Evolutionary conservation across 1,139 yeast species (phyloP).

Genomic region (Yamadazyma triangularis): DNA sequence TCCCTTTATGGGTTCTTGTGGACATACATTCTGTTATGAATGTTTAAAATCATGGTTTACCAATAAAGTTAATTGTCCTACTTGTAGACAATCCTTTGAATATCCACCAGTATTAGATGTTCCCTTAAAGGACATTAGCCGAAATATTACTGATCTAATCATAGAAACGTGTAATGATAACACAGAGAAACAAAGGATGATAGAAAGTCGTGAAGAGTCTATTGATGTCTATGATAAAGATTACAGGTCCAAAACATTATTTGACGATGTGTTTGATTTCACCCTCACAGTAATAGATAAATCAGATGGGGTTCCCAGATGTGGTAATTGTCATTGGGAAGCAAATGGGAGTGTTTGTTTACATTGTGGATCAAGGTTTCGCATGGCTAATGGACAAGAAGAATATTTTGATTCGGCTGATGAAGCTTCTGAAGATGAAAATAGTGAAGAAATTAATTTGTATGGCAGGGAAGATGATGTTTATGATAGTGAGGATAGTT

Average conservation of each 20-base stretch:
- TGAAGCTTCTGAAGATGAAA: constrained; percentile 22
- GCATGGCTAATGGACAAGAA: constrained; percentile 13
- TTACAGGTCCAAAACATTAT: constrained; percentile 28
- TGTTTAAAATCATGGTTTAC: constrained; percentile 52
- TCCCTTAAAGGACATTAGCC: constrained; percentile 35
- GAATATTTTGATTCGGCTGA: constrained; percentile 17
- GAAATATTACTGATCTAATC: constrained; percentile 23
- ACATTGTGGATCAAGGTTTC: constrained; percentile 47
- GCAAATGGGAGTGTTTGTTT: constrained; percentile 53
- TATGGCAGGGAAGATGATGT: constrained; percentile 13
- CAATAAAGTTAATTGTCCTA: constrained; percentile 49
- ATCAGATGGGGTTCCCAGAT: constrained; percentile 76
- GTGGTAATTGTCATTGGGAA: constrained; percentile 84
- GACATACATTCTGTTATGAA: constrained; percentile 44
- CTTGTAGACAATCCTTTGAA: constrained; percentile 44
- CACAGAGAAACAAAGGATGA: constrained; percentile 16
- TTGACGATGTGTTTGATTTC: constrained; percentile 47
- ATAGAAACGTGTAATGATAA: constrained; percentile 20
- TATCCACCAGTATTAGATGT: constrained; percentile 44
- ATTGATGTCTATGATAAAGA: constrained; percentile 36
- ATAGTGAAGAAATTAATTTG: constrained; percentile 17
- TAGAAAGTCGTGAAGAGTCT: constrained; percentile 20
- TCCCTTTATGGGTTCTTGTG: constrained; percentile 40
- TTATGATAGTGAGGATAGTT: constrained; percentile 29
- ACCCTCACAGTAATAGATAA: constrained; percentile 52